These are phyloP conservation scores for Aspergillus nomiae DNA, from an alignment of 2,329 filamentous ascomycete species.

Conservation along the genomic window DNA sequence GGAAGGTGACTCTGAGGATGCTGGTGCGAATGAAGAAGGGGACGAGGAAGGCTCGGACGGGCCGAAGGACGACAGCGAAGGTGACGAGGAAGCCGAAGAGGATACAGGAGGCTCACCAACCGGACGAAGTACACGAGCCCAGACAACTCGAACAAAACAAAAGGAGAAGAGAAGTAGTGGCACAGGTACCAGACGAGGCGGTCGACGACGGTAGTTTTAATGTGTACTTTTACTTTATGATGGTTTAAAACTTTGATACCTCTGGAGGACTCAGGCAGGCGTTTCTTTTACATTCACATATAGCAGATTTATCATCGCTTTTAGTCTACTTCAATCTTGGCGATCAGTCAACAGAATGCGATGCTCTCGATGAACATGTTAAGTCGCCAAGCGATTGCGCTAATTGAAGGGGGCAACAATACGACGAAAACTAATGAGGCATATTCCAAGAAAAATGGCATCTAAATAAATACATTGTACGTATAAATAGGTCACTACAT, in stretches of 20 bases:
- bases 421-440: neutral
- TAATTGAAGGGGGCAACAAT: neutral
- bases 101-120: constrained; percentile 39
- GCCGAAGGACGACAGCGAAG: constrained; percentile 39
- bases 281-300: constrained; percentile 11
- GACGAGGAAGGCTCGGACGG: constrained; percentile 42
- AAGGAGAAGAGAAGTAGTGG: constrained; percentile 39
- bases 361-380: neutral
- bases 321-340: neutral
- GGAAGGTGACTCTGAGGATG: constrained; percentile 43
- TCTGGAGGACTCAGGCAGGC: constrained; percentile 20
- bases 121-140: constrained; percentile 38
- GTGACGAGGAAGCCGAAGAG: constrained; percentile 39
- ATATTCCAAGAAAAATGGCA: constrained; percentile 14
- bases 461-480: constrained; percentile 35
- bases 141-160: constrained; percentile 37
- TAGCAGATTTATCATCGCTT: neutral
- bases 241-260: constrained; percentile 28
- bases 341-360: neutral
- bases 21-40: constrained; percentile 39
- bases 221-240: constrained; percentile 3
- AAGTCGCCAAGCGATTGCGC: neutral
- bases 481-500: constrained; percentile 36
- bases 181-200: constrained; percentile 39
- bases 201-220: constrained; percentile 33